Conservation (phyloP, 345 rosid genomes). For the Jatropha curcas region DNA sequence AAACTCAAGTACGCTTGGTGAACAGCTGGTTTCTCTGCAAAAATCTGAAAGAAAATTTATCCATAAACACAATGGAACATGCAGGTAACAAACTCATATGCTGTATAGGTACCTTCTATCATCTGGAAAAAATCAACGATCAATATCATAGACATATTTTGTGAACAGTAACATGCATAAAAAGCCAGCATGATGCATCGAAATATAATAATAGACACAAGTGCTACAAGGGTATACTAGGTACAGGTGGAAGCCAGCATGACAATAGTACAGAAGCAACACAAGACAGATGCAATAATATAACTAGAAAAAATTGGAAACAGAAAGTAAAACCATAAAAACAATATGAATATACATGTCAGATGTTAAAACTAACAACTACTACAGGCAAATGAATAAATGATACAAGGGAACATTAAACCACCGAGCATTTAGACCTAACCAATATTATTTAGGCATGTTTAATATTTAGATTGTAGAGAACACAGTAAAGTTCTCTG, state of each 20-base stretch:
- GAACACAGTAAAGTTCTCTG: neutral
- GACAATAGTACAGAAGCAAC: neutral
- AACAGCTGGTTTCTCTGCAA: constrained; percentile 96
- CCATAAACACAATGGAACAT: constrained; percentile 15
- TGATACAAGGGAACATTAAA: neutral
- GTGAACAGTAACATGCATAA: neutral
- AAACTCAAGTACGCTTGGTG: constrained; percentile 74
- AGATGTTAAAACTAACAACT: neutral
- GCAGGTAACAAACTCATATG: neutral
- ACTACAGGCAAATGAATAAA: neutral
- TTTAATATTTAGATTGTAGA: neutral
- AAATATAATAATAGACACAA: neutral
- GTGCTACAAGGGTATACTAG: neutral
- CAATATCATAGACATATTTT: neutral
- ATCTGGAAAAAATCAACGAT: neutral
- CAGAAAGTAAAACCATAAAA: neutral
- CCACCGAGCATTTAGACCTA: neutral
- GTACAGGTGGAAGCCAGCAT: neutral
- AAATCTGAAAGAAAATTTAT: constrained; percentile 54
- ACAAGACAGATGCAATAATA: neutral
- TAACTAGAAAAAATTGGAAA: neutral
- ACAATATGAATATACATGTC: neutral
- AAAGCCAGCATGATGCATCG: too few relatives aligned
- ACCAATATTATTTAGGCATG: too few relatives aligned
- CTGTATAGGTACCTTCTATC: neutral